A percentile compares a stretch with the other conserved stretches of the same genome.
phyloP scores from a whole-genome alignment of 2,329 filamentous ascomycete genomes.

The Colletotrichum sidae region DNA sequence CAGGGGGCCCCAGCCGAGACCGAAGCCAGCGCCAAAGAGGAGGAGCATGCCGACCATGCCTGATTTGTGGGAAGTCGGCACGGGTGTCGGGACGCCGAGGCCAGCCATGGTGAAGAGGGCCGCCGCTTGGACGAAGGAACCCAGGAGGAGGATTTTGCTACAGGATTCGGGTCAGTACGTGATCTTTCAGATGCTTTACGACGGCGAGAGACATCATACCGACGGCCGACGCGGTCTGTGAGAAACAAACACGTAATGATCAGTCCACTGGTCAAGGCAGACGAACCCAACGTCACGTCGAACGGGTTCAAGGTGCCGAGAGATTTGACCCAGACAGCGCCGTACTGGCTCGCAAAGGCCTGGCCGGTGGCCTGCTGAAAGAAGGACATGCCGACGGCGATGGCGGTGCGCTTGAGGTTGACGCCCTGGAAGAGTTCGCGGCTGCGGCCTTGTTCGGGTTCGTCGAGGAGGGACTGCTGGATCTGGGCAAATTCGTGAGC shows the following conservation, averaged over 20 bases:
- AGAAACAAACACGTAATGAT: constrained; percentile 22
- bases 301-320: constrained; percentile 46
- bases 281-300: constrained; percentile 38
- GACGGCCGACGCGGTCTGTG: constrained; percentile 26
- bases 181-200: neutral
- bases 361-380: constrained; percentile 40
- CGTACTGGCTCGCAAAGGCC: constrained; percentile 39
- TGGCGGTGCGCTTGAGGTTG: constrained; percentile 43
- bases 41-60: constrained; percentile 49
- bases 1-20: constrained; percentile 49
- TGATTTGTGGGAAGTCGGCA: constrained; percentile 38
- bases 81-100: constrained; percentile 35
- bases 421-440: constrained; percentile 44
- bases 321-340: constrained; percentile 44
- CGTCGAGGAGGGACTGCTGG: constrained; percentile 27
- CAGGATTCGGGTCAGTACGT: rapidly evolving
- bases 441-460: constrained; percentile 32
- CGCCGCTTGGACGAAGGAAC: constrained; percentile 13
- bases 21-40: constrained; percentile 47
- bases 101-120: constrained; percentile 35
- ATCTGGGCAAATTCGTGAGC: constrained; percentile 38
- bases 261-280: constrained; percentile 12
- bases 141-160: constrained; percentile 17
- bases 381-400: constrained; percentile 41
- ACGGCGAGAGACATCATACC: constrained; percentile 15